Conservation (phyloP, 2,329 filamentous ascomycete genomes). For the Beauveria caledonica region DNA sequence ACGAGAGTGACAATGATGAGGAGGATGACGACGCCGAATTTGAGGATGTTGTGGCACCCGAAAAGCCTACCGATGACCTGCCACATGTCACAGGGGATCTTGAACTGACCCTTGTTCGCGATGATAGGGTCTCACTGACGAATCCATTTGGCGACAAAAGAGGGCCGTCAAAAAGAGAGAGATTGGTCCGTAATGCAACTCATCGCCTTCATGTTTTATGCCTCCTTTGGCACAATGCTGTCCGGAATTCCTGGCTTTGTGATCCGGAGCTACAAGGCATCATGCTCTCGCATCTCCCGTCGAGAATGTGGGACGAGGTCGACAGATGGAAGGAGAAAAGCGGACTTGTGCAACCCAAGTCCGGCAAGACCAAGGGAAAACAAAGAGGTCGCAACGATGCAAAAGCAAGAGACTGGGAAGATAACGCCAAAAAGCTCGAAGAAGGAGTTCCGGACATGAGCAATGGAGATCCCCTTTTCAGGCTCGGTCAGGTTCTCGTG, state of each 20-base stretch:
- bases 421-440: constrained; percentile 60
- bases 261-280: constrained; percentile 68
- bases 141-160: constrained; percentile 63
- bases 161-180: constrained; percentile 76
- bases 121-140: constrained; percentile 50
- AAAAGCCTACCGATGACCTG: constrained; percentile 21
- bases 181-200: constrained; percentile 65
- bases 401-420: constrained; percentile 59
- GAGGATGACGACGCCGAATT: constrained; percentile 51
- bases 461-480: constrained; percentile 70
- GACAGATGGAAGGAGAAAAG: constrained; percentile 65
- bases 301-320: constrained; percentile 61
- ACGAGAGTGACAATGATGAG: constrained; percentile 36
- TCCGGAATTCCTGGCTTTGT: constrained; percentile 77
- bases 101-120: constrained; percentile 60
- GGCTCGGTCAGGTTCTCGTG: constrained; percentile 66
- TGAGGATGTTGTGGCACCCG: constrained; percentile 45
- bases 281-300: constrained; percentile 64
- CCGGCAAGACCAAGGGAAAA: constrained; percentile 9
- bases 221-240: constrained; percentile 80
- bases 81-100: constrained; percentile 55
- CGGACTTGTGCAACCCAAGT: constrained; percentile 38
- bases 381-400: constrained; percentile 20
- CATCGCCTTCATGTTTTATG: constrained; percentile 86
- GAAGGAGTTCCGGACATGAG: constrained; percentile 68